Evolutionary conservation across 192 early-diverging fungal genomes (phyloP).

Genomic region (Mortierella alpina): DNA sequence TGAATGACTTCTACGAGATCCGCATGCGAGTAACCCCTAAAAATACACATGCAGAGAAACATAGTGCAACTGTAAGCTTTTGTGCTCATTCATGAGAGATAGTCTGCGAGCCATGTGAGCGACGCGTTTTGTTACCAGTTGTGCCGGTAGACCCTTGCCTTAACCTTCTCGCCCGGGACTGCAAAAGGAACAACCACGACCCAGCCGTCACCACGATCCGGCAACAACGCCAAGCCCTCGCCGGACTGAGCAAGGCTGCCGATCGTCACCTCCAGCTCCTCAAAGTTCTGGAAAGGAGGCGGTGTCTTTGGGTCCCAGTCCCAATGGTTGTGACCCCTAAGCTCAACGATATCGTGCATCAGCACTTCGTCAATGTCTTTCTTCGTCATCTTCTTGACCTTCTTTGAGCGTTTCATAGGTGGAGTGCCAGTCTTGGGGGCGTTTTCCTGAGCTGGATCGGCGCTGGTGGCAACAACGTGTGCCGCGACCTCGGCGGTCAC

Average conservation of each 20-base stretch:
- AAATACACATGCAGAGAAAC: neutral
- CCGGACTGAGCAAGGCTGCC: conserved; percentile 47
- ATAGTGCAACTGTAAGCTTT: neutral
- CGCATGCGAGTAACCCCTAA: conserved; percentile 51
- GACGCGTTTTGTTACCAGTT: conserved; percentile 25
- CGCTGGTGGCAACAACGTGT: neutral
- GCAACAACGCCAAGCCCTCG: conserved; percentile 38
- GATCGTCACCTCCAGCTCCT: conserved; percentile 49
- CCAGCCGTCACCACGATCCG: conserved; percentile 51
- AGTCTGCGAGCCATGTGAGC: neutral
- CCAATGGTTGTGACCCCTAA: conserved; percentile 47
- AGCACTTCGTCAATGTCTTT: conserved; percentile 52
- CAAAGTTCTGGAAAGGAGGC: conserved; percentile 51
- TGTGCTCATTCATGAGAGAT: neutral
- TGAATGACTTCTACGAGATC: conserved; percentile 50
- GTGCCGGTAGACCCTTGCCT: conserved; percentile 46
- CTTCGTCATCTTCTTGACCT: conserved; percentile 49
- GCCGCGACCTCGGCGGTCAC: neutral
- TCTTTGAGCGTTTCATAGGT: conserved; percentile 25
- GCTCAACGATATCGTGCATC: conserved; percentile 48
- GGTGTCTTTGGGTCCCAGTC: conserved; percentile 46
- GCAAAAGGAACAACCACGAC: conserved; percentile 45
- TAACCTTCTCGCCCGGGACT: conserved; percentile 45
- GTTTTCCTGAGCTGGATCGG: neutral
- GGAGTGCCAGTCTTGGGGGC: neutral